Conservation (phyloP, 192 early-diverging fungal species). For the Gamsiella multidivaricata region DNA sequence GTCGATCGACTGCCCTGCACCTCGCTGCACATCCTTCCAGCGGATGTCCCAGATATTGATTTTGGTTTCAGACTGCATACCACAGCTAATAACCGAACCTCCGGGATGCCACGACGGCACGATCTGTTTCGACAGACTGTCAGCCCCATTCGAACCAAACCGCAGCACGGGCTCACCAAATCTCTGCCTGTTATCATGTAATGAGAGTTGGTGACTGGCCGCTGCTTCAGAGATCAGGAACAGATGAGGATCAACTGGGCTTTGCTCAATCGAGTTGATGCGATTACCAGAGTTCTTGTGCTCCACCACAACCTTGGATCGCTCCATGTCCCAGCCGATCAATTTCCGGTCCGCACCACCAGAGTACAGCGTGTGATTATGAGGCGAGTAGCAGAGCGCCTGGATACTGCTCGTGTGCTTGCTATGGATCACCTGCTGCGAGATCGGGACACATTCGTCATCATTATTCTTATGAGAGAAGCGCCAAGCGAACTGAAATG, state of each 20-base stretch:
- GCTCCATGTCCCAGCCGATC: constrained; percentile 35
- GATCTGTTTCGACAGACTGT: constrained; percentile 27
- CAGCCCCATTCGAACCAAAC: constrained; percentile 36
- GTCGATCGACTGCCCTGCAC: constrained; percentile 39
- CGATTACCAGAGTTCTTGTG: constrained; percentile 24
- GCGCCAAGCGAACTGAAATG: constrained; percentile 32
- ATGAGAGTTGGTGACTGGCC: constrained; percentile 27
- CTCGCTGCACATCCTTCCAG: constrained; percentile 43
- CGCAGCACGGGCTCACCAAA: constrained; percentile 23
- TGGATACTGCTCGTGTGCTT: constrained; percentile 48
- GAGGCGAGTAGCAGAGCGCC: constrained; percentile 15
- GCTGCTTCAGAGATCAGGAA: constrained; percentile 32
- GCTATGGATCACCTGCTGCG: constrained; percentile 18
- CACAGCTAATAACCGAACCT: constrained; percentile 39
- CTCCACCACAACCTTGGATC: constrained; percentile 32
- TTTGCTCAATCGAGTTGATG: constrained; percentile 27
- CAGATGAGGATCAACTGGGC: constrained; percentile 33
- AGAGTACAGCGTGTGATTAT: constrained; percentile 13
- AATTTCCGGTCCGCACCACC: constrained; percentile 42
- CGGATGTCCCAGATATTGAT: constrained; percentile 54
- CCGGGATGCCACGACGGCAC: constrained; percentile 45
- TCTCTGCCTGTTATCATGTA: constrained; percentile 25
- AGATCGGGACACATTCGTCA: constrained; percentile 7
- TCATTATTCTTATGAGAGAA: constrained; percentile 18
- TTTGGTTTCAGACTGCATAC: constrained; percentile 37